phyloP scores from a whole-genome alignment of 768 basidiomycete species.

The Hygrocybe punicea region DNA sequence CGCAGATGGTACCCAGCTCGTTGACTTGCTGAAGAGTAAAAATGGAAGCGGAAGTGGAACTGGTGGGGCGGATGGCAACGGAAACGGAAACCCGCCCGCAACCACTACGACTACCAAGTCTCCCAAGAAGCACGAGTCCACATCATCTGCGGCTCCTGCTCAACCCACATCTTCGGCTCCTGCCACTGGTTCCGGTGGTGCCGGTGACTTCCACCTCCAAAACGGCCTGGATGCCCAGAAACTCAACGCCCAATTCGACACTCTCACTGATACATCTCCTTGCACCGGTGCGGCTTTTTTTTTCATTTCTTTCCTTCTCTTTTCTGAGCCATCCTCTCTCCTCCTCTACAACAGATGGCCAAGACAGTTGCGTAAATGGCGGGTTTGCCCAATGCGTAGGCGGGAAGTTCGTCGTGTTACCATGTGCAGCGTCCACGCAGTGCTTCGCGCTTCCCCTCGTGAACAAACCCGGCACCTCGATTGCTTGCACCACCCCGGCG shows the following conservation, averaged over 20 bases:
- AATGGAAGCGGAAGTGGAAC: neutral
- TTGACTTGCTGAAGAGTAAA: conserved; percentile 19
- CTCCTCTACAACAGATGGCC: conserved; percentile 32
- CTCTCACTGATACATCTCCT: conserved; percentile 42
- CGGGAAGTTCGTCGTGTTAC: conserved; percentile 43
- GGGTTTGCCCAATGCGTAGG: conserved; percentile 51
- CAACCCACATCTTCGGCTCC: neutral
- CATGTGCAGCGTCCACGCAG: conserved; percentile 45
- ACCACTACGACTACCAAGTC: neutral
- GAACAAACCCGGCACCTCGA: conserved; percentile 49
- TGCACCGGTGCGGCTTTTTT: conserved; percentile 37
- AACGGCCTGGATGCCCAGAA: conserved; percentile 52
- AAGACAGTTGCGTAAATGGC: conserved; percentile 44
- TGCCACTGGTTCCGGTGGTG: neutral
- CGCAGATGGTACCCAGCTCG: conserved; percentile 45
- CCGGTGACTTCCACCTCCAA: conserved; percentile 34
- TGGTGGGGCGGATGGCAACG: neutral
- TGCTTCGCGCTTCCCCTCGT: conserved; percentile 57
- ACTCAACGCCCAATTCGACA: conserved; percentile 51
- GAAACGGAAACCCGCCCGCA: neutral
- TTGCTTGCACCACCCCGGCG: conserved; percentile 41
- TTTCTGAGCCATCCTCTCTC: conserved; percentile 27
- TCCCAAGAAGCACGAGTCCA: neutral
- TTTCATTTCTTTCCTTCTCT: neutral
- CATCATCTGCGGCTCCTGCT: neutral